Evolutionary conservation across 768 basidiomycete species (phyloP), one percentile per base, ranked within the genome.

Genomic region (Terana coerulea): DNA sequence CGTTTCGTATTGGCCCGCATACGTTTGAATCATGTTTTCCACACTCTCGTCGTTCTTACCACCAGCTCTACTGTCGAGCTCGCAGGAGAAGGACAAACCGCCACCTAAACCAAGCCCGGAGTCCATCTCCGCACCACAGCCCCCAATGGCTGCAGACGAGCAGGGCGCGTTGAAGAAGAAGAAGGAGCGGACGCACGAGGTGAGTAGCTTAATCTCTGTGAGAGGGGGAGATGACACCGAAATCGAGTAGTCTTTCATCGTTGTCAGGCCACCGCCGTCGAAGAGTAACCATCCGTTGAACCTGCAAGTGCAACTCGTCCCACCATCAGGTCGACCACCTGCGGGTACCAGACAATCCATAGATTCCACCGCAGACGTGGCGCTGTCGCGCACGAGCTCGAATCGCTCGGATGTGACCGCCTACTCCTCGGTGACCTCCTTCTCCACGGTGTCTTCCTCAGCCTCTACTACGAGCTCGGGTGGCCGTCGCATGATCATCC

Each of bases 281-380:
- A 83, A 84, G 60, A 75, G 80, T n/a, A 88, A 88, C 55, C 91
- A 95, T 57, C 88, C 92, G 0, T 74, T 95, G 37, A 94, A 95
- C 64, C 75, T 95, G 0, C 94, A 97, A 61, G 84, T 97, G 10
- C 94, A 97, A 66, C 84, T 97, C 35, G 86, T 95, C 1, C 89
- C 90, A 5, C 86, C 84, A 35, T 76, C 70, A 57, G 70, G 70
- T 47, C 80, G 72, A 55, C 71, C 72, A 15, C 69, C 67, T 15
- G 34, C 44, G 24, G 28, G n/a, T 55, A 56, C 31, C 30, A 46
- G 45, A 21, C 8, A 24, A 24, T 76, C 80, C 22, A 61, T 75
- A 40, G 80, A 82, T 53, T 56, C 62, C 55, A 10, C 53, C 47
- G 21, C 54, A 6, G 59, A 64, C 52, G 51, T 47, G 15, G 31